These are phyloP conservation scores for Coemansia sp. DNA, from an alignment of 192 early-diverging fungal genomes.

Conservation along the genomic window DNA sequence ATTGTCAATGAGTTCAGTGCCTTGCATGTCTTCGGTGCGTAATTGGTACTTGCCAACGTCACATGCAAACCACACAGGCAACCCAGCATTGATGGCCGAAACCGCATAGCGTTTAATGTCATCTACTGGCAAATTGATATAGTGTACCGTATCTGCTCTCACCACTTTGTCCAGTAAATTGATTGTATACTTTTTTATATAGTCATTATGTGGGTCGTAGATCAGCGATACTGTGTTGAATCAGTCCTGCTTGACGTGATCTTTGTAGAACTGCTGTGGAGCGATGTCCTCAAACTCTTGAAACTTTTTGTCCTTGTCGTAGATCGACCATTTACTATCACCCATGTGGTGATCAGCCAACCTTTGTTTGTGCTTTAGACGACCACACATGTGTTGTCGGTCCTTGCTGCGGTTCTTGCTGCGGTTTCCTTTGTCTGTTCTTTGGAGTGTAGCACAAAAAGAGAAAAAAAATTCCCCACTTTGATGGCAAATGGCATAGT, in stretches of 20 bases:
- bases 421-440: not conserved
- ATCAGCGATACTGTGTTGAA: conserved; percentile 67
- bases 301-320: conserved; percentile 75
- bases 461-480: not conserved
- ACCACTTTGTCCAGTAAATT: conserved; percentile 74
- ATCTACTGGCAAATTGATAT: conserved; percentile 65
- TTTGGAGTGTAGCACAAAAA: not conserved
- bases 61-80: conserved; percentile 79
- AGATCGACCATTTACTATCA: conserved; percentile 58
- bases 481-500: not conserved
- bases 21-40: conserved; percentile 62
- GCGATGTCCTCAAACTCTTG: conserved; percentile 60
- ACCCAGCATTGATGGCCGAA: conserved; percentile 62
- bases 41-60: conserved; percentile 73
- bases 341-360: too few species aligned
- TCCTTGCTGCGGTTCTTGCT: too few species aligned
- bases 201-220: conserved; percentile 74
- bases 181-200: conserved; percentile 68
- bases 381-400: too few species aligned
- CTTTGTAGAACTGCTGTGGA: conserved; percentile 66
- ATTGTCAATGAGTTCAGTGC: conserved; percentile 67
- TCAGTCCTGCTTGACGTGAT: conserved; percentile 65
- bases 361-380: too few species aligned
- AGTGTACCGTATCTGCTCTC: conserved; percentile 67
- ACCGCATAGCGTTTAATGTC: conserved; percentile 66